Evolutionary conservation across 495 filamentous ascomycete genomes (phyloP).

Genomic region (Penicillium egyptiacum): DNA sequence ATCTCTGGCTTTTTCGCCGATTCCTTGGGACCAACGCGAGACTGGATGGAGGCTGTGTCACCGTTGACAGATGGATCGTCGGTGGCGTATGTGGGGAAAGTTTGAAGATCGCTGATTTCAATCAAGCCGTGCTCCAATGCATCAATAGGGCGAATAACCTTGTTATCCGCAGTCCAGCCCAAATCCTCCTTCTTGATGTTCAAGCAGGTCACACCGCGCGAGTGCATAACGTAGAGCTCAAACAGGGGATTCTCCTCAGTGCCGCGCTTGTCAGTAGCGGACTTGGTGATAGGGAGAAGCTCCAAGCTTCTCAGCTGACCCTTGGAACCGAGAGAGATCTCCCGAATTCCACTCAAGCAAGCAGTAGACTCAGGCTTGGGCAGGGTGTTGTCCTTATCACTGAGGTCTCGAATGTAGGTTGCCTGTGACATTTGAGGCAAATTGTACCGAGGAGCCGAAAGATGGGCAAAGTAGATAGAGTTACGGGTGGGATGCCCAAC

Average conservation of each 20-base stretch:
- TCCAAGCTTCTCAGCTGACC: slow-evolving; percentile 88
- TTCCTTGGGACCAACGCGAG: slow-evolving; percentile 38
- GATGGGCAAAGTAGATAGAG: slow-evolving; percentile 92
- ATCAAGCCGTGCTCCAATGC: slow-evolving; percentile 66
- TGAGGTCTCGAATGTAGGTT: slow-evolving; percentile 73
- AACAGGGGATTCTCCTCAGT: slow-evolving; percentile 68
- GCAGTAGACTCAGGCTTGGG: slow-evolving; percentile 89
- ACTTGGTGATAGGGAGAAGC: slow-evolving; percentile 65
- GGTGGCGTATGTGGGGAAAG: slow-evolving; percentile 39
- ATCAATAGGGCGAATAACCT: slow-evolving; percentile 72
- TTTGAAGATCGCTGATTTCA: slow-evolving; percentile 51
- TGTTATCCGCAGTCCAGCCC: slow-evolving; percentile 85
- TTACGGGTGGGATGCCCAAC: slow-evolving; percentile 97
- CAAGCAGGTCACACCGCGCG: slow-evolving; percentile 86
- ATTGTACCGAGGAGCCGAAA: slow-evolving; percentile 90
- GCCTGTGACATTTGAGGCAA: slow-evolving; percentile 79
- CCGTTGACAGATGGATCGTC: slow-evolving; percentile 55
- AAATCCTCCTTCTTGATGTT: slow-evolving; percentile 83
- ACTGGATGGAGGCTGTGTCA: slow-evolving; percentile 40
- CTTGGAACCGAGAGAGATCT: slow-evolving; percentile 88
- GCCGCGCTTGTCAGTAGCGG: slow-evolving; percentile 36
- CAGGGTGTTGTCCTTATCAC: slow-evolving; percentile 67
- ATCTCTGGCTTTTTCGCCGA: slow-evolving; percentile 38
- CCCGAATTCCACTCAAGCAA: slow-evolving; percentile 90
- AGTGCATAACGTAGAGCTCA: slow-evolving; percentile 96